Evolutionary conservation across 345 rosid genomes (phyloP), one percentile per base, ranked within the genome.

Genomic region (Leavenworthia alabamica): DNA sequence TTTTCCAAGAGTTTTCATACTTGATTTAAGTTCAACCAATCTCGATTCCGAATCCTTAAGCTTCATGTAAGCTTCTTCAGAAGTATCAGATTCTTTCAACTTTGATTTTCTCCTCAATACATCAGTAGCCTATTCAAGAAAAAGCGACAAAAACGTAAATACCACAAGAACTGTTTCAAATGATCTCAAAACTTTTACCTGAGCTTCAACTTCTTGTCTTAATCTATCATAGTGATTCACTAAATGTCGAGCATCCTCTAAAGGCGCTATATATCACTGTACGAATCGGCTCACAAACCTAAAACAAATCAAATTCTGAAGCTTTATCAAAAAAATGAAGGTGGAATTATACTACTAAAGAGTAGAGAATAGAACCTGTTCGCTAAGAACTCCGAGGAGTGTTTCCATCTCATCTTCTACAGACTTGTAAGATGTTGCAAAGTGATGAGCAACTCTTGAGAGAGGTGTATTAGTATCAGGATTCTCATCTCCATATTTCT

Each of bases 221-320:
- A 89, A 76, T 77, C 81, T 85, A 50, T 87, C 96, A 74, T 89
- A 89, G 50, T 73, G 85, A 47, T 77, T 86, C 27, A 85, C 82
- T 69, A 93, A 75, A 67, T 81, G 89, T 42, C 96, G 80, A 62
- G 97, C 99, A 81, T 93, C 97, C 78, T 87, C 97, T 77, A 93
- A 73, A 58, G 97, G 99, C 55, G 97, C 96, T 94, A 8, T 73
- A 82, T 71, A 93, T 71, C 62, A 82, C 66, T 5, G 62, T 73
- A 53, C 89, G 80, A 41, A 93, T 73, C 31, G 97, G 99, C 79
- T 80, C 86, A 56, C 82, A 81, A 56, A 90, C 90, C 96, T 90
- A 76, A 76, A 64, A 65, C 46, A 75, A 51, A 60, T 15, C 35
- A 79, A 75, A 51, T 0, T 27, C 9, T 37, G 4, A 48, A n/a